These are phyloP conservation scores for Clavulina sp. DNA, from an alignment of 768 basidiomycete species.

Conservation along the genomic window DNA sequence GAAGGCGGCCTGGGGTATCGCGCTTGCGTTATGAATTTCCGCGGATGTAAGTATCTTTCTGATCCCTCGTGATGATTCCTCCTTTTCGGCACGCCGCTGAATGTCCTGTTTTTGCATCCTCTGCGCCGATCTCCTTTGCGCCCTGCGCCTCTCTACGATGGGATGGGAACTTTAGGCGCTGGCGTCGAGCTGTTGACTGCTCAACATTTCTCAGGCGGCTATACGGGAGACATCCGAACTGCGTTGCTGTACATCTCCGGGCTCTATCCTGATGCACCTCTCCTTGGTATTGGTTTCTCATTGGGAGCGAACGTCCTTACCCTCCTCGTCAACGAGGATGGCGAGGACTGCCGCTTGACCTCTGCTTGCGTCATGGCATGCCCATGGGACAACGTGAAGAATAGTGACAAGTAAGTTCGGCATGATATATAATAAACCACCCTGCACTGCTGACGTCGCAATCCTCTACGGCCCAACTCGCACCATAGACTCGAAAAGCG, in stretches of 20 bases:
- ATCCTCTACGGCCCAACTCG: background rate
- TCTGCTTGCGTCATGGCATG: slow-evolving; percentile 59
- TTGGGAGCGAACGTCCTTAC: slow-evolving; percentile 85
- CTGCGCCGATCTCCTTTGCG: too few species aligned
- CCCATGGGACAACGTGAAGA: slow-evolving; percentile 12
- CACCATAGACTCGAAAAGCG: slow-evolving; percentile 8
- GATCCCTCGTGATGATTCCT: slow-evolving; percentile 25
- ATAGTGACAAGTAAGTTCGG: slow-evolving; percentile 3
- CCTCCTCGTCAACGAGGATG: slow-evolving; percentile 76
- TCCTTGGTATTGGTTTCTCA: slow-evolving; percentile 87
- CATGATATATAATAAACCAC: background rate
- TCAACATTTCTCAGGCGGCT: slow-evolving; percentile 46
- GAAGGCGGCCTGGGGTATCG: slow-evolving; percentile 80
- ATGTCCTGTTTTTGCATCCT: too few species aligned
- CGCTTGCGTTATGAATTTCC: slow-evolving; percentile 79
- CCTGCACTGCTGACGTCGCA: background rate
- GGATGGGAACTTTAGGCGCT: slow-evolving; percentile 24
- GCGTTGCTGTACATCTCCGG: slow-evolving; percentile 60
- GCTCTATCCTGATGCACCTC: slow-evolving; percentile 57
- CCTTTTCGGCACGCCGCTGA: slow-evolving; percentile 25
- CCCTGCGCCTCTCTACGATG: too few species aligned
- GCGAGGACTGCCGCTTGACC: slow-evolving; percentile 38
- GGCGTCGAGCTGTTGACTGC: slow-evolving; percentile 66
- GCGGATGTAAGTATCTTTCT: slow-evolving; percentile 55
- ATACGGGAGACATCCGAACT: slow-evolving; percentile 77